These are phyloP conservation scores for Xylariaceae sp. DNA, from an alignment of 2,329 filamentous ascomycete genomes.

Conservation along the genomic window DNA sequence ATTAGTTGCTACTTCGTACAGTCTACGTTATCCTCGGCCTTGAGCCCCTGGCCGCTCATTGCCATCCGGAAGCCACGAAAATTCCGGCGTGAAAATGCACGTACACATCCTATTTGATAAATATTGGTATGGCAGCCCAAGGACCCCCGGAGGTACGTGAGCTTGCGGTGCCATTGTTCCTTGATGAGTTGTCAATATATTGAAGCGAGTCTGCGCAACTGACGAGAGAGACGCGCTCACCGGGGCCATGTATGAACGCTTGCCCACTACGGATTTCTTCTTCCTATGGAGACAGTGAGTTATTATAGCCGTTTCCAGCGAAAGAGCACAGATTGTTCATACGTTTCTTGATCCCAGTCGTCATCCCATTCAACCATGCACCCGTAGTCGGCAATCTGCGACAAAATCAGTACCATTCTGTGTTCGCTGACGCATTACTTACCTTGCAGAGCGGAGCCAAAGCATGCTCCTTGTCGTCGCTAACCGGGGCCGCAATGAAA, in stretches of 20 bases:
- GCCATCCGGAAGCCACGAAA: neutral
- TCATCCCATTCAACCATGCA: slow-evolving; percentile 14
- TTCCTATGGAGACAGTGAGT: slow-evolving; percentile 10
- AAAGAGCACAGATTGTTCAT: neutral
- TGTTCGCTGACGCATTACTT: neutral
- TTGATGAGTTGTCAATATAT: slow-evolving; percentile 1
- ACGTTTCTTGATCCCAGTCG: neutral
- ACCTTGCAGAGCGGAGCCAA: slow-evolving; percentile 7
- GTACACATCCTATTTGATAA: slow-evolving; percentile 15
- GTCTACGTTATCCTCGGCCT: neutral
- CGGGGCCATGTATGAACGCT: slow-evolving; percentile 3
- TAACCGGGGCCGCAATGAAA: neutral
- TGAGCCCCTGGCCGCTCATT: neutral
- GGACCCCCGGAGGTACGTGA: fast-evolving
- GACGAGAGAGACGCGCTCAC: neutral
- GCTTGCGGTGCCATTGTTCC: slow-evolving; percentile 5
- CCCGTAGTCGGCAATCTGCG: slow-evolving; percentile 18
- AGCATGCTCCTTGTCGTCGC: neutral
- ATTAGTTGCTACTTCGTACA: neutral
- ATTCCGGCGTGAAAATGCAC: neutral
- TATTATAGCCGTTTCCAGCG: neutral
- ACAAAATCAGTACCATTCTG: neutral
- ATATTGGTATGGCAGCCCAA: slow-evolving; percentile 6
- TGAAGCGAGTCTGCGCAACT: neutral
- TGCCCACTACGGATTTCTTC: neutral